Percentiles rank a stretch among this genome's conserved stretches.
Conservation (phyloP, 2,329 filamentous ascomycete genomes). For the Paecilomyces formosus region DNA sequence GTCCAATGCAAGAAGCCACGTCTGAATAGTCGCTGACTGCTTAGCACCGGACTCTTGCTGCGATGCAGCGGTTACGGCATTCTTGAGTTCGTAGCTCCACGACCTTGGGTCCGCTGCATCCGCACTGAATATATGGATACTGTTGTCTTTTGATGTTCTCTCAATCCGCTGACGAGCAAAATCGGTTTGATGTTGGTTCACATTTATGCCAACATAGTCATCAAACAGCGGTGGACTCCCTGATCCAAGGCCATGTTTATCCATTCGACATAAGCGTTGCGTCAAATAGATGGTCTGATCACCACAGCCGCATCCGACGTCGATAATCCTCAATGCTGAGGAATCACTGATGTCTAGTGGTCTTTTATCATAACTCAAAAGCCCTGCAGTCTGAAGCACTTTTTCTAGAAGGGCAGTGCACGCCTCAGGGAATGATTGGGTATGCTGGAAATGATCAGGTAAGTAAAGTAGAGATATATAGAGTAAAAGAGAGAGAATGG, state of each 20-base stretch:
- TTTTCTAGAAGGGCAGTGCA: conserved; percentile 43
- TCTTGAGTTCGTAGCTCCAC: conserved; percentile 30
- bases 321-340: conserved; percentile 25
- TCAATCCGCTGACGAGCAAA: conserved; percentile 18
- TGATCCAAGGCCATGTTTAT: background rate
- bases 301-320: conserved; percentile 54
- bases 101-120: conserved; percentile 42
- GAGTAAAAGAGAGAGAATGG: background rate
- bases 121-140: conserved; percentile 30
- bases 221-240: conserved; percentile 20
- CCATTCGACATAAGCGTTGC: conserved; percentile 13
- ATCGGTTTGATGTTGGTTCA: conserved; percentile 40
- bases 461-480: background rate
- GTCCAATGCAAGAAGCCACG: conserved; percentile 51
- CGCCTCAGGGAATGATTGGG: conserved; percentile 37
- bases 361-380: conserved; percentile 19
- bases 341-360: conserved; percentile 3
- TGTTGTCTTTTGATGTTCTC: background rate
- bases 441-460: conserved; percentile 14
- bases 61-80: conserved; percentile 4
- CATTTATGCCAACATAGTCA: conserved; percentile 48
- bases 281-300: conserved; percentile 48
- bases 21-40: conserved; percentile 15
- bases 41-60: background rate
- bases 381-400: conserved; percentile 38